Evolutionary conservation across 306 rosid species (phyloP).

Genomic region (Erythrophleum fordii): DNA sequence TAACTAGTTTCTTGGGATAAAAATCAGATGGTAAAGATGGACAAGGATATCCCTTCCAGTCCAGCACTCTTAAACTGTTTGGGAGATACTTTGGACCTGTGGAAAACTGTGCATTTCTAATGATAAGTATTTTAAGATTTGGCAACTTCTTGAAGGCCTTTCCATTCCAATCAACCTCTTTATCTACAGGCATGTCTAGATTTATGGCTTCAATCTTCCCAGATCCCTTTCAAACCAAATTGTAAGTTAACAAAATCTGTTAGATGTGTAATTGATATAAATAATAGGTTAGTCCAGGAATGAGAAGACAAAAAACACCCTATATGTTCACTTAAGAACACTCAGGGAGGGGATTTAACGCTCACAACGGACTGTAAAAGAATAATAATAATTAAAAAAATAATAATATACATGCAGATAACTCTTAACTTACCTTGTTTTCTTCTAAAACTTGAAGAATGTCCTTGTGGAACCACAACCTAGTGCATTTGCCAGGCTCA

Average conservation of each 20-base stretch:
- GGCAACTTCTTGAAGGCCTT: background rate
- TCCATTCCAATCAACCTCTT: background rate
- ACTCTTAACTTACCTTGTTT: background rate
- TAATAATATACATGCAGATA: background rate
- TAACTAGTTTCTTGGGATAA: background rate
- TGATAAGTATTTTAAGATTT: constrained; percentile 3
- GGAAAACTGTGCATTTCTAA: background rate
- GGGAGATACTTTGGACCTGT: background rate
- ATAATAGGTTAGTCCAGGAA: background rate
- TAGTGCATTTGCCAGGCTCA: background rate
- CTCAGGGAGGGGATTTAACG: background rate
- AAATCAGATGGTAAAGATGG: background rate
- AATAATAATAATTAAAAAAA: background rate
- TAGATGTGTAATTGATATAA: background rate
- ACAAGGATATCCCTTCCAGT: background rate
- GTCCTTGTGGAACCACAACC: constrained; percentile 39
- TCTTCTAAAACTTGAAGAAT: background rate
- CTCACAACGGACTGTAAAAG: too few relatives aligned
- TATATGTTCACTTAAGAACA: background rate
- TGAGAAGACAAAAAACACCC: background rate
- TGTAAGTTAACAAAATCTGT: background rate
- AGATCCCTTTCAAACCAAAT: background rate
- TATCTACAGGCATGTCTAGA: background rate
- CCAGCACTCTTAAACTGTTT: constrained; percentile 3
- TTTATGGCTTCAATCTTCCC: background rate